Evolutionary conservation across 2,329 filamentous ascomycete species (phyloP).

Genomic region (Pseudohalonectria lignicola): DNA sequence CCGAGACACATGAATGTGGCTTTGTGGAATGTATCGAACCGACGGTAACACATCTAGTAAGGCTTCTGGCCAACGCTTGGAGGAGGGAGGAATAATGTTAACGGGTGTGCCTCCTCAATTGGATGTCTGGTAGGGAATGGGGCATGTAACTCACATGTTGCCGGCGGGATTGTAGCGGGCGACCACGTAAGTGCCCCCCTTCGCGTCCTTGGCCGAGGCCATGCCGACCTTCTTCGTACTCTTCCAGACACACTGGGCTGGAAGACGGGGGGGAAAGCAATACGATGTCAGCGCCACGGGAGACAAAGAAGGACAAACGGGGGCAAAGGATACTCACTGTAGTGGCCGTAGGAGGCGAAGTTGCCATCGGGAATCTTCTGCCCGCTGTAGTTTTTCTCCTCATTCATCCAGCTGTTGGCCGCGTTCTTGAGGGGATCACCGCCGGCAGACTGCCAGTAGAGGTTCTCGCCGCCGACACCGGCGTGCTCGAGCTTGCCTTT

Average conservation of each 20-base stretch:
- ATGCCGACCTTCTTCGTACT: constrained; percentile 19
- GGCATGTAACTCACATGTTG: constrained; percentile 12
- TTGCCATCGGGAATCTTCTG: constrained; percentile 1
- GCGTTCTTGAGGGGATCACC: background rate
- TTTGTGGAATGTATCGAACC: too few relatives aligned
- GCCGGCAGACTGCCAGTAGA: background rate
- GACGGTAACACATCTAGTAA: too few relatives aligned
- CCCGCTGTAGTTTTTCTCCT: background rate
- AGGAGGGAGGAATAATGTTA: too few relatives aligned
- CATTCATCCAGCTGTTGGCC: background rate
- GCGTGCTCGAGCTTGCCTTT: constrained; percentile 1
- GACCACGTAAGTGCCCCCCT: constrained; percentile 19
- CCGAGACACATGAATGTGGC: too few relatives aligned
- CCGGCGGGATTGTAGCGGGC: constrained; percentile 21
- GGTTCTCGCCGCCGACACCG: constrained; percentile 1
- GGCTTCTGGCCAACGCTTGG: too few relatives aligned
- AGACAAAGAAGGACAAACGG: background rate
- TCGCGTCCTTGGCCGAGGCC: constrained; percentile 13
- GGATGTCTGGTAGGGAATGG: too few relatives aligned
- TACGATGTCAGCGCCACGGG: background rate
- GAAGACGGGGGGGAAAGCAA: constrained; percentile 1
- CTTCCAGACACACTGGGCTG: constrained; percentile 19
- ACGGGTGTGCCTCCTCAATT: too few relatives aligned
- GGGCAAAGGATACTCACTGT: constrained; percentile 2
- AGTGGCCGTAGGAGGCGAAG: constrained; percentile 6